Evolutionary conservation across 1,284 basidiomycete genomes (phyloP).

Genomic region (Ustilago trichophora): DNA sequence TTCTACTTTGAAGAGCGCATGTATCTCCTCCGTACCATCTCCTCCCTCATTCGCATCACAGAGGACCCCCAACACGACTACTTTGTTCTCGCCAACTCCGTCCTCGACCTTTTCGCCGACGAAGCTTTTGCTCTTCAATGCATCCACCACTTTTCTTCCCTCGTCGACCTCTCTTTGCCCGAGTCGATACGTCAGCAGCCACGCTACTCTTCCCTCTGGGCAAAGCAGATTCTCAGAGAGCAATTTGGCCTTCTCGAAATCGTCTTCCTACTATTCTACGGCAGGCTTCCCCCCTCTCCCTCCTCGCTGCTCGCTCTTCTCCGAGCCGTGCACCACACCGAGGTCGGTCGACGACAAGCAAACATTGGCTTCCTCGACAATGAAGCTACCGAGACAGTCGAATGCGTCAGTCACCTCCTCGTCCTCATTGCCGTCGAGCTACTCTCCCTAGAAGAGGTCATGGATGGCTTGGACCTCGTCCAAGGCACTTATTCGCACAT

Average conservation of each 20-base stretch:
- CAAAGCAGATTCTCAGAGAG: constrained; percentile 80
- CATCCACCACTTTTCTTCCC: constrained; percentile 70
- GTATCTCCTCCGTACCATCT: constrained; percentile 71
- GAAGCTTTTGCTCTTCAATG: constrained; percentile 73
- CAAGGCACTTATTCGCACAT: constrained; percentile 14
- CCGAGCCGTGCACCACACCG: constrained; percentile 74
- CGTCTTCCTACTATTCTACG: constrained; percentile 85
- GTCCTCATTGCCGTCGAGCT: constrained; percentile 80
- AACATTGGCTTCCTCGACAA: constrained; percentile 75
- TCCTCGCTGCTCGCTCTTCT: constrained; percentile 74
- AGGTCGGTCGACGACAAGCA: constrained; percentile 76
- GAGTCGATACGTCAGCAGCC: constrained; percentile 72
- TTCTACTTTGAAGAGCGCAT: constrained; percentile 83
- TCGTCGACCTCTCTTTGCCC: constrained; percentile 71
- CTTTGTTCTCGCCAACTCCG: constrained; percentile 71
- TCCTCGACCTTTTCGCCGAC: constrained; percentile 74
- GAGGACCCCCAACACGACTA: constrained; percentile 72
- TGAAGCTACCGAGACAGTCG: constrained; percentile 74
- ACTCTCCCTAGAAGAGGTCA: constrained; percentile 79
- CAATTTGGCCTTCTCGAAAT: constrained; percentile 83
- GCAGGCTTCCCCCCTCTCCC: constrained; percentile 75
- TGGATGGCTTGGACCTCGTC: constrained; percentile 67
- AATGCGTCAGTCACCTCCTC: constrained; percentile 78
- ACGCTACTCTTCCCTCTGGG: constrained; percentile 75
- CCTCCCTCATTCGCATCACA: constrained; percentile 71